Evolutionary conservation across 768 basidiomycete species (phyloP).

Genomic region (Suillus occidentalis): DNA sequence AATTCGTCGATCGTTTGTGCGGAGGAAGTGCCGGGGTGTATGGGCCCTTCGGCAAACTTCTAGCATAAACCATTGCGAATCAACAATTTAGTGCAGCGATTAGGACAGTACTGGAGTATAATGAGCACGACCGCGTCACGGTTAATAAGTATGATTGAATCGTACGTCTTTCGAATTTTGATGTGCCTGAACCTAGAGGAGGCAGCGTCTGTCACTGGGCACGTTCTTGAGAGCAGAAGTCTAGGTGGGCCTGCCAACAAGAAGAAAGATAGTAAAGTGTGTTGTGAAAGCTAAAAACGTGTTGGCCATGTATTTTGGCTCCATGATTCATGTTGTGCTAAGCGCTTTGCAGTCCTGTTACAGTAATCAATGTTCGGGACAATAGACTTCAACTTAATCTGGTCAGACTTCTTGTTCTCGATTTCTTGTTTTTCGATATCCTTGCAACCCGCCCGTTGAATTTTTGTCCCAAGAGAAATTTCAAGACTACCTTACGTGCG

Average conservation of each 20-base stretch:
- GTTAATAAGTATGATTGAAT: background rate
- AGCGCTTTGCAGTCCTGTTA: background rate
- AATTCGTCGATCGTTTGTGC: slow-evolving; percentile 24
- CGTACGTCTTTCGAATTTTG: background rate
- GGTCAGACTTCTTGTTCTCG: background rate
- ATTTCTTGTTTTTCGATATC: background rate
- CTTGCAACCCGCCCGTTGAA: no score
- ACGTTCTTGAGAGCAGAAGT: background rate
- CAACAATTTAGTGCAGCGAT: slow-evolving; percentile 12
- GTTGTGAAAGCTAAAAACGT: background rate
- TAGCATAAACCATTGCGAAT: slow-evolving; percentile 15
- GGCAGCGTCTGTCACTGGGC: background rate
- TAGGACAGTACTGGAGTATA: slow-evolving; percentile 2
- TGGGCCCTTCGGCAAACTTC: background rate
- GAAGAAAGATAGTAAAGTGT: background rate
- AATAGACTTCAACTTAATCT: background rate
- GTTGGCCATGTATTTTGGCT: background rate
- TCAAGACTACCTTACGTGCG: background rate
- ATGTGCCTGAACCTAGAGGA: background rate
- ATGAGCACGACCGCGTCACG: background rate
- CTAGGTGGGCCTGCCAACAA: slow-evolving; percentile 4
- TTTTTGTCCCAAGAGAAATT: background rate
- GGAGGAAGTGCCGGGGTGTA: slow-evolving; percentile 9
- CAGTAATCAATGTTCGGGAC: slow-evolving; percentile 1
- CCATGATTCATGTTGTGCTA: background rate